phyloP scores from a whole-genome alignment of 75 land plant genomes.

The Cunninghamia lanceolata region DNA sequence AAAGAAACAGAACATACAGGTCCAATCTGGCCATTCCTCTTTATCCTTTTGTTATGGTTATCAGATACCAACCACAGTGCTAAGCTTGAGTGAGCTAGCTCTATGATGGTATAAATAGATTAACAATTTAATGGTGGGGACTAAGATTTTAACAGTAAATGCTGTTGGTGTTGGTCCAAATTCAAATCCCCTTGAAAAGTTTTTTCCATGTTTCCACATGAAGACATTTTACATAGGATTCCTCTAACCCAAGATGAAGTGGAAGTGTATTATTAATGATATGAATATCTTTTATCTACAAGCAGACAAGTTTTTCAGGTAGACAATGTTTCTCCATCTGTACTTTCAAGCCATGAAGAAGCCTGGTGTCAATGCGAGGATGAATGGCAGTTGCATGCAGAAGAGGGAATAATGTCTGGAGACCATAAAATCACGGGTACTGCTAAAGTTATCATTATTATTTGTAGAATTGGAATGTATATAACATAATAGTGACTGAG shows the following conservation, averaged over 20 bases:
- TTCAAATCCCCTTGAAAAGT: background rate
- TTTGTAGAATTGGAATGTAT: background rate
- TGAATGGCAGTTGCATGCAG: background rate
- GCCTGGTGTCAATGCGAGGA: background rate
- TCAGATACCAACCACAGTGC: background rate
- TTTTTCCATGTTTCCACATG: background rate
- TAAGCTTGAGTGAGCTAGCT: background rate
- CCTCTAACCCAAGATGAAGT: background rate
- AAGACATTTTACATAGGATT: background rate
- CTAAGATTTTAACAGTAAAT: background rate
- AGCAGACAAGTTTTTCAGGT: background rate
- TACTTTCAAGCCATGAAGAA: background rate
- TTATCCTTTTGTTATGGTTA: background rate
- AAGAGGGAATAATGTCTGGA: background rate
- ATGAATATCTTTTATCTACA: background rate
- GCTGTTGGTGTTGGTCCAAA: background rate
- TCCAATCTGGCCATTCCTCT: background rate
- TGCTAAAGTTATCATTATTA: background rate
- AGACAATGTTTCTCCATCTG: background rate
- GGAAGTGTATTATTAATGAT: background rate
- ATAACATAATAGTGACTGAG: background rate
- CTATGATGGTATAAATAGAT: background rate
- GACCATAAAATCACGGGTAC: background rate
- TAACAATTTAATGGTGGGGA: background rate
- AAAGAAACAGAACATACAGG: background rate